These are phyloP conservation scores for Hura crepitans DNA, from an alignment of 441 rosid species.

Conservation along the genomic window DNA sequence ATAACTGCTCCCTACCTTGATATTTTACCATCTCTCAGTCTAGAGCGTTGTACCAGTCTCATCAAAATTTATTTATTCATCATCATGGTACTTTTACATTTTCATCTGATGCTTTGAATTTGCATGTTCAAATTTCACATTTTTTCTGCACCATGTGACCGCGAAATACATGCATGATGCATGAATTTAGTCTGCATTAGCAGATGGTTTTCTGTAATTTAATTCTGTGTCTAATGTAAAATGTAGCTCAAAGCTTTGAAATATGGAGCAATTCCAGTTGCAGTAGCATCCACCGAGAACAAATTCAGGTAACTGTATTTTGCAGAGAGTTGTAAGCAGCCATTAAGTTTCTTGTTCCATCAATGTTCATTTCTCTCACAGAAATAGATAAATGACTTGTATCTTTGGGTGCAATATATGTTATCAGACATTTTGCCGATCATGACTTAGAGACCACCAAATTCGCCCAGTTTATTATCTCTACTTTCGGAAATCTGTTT, in stretches of 20 bases:
- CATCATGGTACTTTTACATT: background rate
- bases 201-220: background rate
- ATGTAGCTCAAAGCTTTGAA: slow-evolving; percentile 67
- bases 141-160: background rate
- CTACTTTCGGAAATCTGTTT: slow-evolving; percentile 45
- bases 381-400: slow-evolving; percentile 2
- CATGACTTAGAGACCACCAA: slow-evolving; percentile 34
- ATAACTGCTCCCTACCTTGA: background rate
- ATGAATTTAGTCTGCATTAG: background rate
- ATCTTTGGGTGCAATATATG: background rate
- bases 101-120: background rate
- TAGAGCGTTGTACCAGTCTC: background rate
- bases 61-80: background rate
- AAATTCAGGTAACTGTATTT: slow-evolving; percentile 37
- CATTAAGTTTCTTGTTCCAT: background rate
- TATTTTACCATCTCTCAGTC: background rate
- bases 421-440: slow-evolving; percentile 37
- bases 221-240: slow-evolving; percentile 11
- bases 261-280: slow-evolving; percentile 64
- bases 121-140: background rate
- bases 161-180: background rate
- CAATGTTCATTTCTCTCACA: background rate
- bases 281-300: slow-evolving; percentile 29
- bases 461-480: slow-evolving; percentile 39
- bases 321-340: background rate